phyloP scores from a whole-genome alignment of 2,329 filamentous ascomycete species.

The Chrysoporthe cubensis region DNA sequence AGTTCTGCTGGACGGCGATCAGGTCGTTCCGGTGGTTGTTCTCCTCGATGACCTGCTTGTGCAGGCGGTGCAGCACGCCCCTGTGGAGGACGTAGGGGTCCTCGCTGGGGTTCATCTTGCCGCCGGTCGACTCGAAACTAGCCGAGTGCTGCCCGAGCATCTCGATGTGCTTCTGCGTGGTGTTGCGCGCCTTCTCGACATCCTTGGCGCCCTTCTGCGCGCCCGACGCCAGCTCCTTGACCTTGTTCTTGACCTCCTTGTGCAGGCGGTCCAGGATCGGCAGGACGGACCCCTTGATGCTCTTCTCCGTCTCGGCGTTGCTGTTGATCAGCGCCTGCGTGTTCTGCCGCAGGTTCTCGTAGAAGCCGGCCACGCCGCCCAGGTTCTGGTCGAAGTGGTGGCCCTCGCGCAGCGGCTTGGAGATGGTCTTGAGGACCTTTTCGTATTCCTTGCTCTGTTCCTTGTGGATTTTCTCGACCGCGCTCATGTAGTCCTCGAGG shows the following conservation, averaged over 20 bases:
- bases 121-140: conserved; percentile 74
- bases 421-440: conserved; percentile 90
- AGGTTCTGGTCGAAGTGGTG: conserved; percentile 90
- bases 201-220: conserved; percentile 85
- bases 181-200: conserved; percentile 84
- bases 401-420: conserved; percentile 81
- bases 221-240: conserved; percentile 83
- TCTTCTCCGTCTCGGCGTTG: conserved; percentile 89
- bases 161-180: conserved; percentile 95
- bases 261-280: conserved; percentile 90
- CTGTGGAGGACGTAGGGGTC: conserved; percentile 90
- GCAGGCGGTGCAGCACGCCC: conserved; percentile 79
- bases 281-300: conserved; percentile 81
- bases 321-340: conserved; percentile 89
- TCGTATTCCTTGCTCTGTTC: conserved; percentile 93
- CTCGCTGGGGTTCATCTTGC: conserved; percentile 69
- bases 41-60: conserved; percentile 91
- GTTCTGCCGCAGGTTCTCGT: conserved; percentile 92
- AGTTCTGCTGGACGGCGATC: conserved; percentile 87
- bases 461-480: conserved; percentile 85
- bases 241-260: conserved; percentile 95
- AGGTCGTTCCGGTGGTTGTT: conserved; percentile 96
- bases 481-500: conserved; percentile 85
- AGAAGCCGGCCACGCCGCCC: conserved; percentile 87
- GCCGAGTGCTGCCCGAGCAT: conserved; percentile 86